Conservation (phyloP, 2,329 filamentous ascomycete genomes). For the Cladophialophora bantiana region DNA sequence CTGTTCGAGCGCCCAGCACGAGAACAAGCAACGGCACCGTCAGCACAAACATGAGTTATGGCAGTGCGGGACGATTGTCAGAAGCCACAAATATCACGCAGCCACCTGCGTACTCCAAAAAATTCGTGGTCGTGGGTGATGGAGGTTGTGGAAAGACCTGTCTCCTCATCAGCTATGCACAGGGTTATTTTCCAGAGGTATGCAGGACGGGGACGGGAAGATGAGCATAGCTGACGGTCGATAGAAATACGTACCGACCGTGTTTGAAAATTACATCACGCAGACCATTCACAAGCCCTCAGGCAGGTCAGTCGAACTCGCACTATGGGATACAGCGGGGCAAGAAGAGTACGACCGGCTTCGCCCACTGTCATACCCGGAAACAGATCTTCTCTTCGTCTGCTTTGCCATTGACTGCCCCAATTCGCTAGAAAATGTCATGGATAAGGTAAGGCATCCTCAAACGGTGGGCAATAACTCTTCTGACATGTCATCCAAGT, state of each 20-base stretch:
- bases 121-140: slow-evolving; percentile 98
- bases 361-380: slow-evolving; percentile 93
- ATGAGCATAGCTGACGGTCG: slow-evolving; percentile 16
- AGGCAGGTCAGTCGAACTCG: slow-evolving; percentile 94
- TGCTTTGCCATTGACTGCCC: slow-evolving; percentile 99
- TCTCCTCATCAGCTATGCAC: slow-evolving; percentile 96
- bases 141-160: slow-evolving; percentile 99
- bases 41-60: slow-evolving; percentile 80
- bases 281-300: slow-evolving; percentile 86
- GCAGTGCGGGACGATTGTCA: slow-evolving; percentile 75
- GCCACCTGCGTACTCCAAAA: slow-evolving; percentile 93
- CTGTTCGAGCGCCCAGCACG: slow-evolving; percentile 59
- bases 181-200: slow-evolving; percentile 99
- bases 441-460: slow-evolving; percentile 81
- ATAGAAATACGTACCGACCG: slow-evolving; percentile 99
- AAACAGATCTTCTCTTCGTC: slow-evolving; percentile 97
- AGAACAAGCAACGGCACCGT: slow-evolving; percentile 88
- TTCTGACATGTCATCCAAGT: slow-evolving; percentile 62
- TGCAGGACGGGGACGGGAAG: slow-evolving; percentile 40
- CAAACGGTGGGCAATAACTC: not conserved
- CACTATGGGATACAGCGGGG: slow-evolving; percentile 97
- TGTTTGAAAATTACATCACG: slow-evolving; percentile 99
- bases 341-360: slow-evolving; percentile 98
- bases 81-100: slow-evolving; percentile 86
- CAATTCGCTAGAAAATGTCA: slow-evolving; percentile 95